Base-by-base conservation (phyloP, 2,329 filamentous ascomycete species). In the Aspergillus hiratsukae region DNA sequence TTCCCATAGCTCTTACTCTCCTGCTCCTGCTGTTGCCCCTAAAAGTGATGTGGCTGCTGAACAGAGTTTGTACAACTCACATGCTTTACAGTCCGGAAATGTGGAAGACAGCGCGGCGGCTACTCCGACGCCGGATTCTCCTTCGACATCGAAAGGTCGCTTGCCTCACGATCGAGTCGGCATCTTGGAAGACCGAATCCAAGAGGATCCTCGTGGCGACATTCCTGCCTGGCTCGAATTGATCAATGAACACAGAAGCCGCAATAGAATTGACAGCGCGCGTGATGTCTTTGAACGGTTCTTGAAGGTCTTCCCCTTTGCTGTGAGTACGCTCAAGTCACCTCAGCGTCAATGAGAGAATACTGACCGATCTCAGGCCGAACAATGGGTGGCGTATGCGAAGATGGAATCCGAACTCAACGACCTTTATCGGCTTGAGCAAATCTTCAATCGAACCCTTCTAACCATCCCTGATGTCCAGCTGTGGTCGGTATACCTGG, bases 401-500 rank as follows among this genome's bases (percentile, higher is more conserved):
- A 87, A 90, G 61, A 90, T 97, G 85, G 94, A 99, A 74, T 83
- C 95, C 29, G 87, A 91, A 61, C 81, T 91, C 56, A 91, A 96
- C 66, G 90, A 96, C 61, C 88, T 94, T 58, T 81, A 82, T 56
- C 85, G 85, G 49, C 87, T 95, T 17, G 93, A 97, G 72, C 81
- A 86, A 52, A 87, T 99, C 23, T 96, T 99, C 72, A 86, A 85
- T 61, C 84, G 86, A 64, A 91, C 89, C 31, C 83, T 99, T 41
- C 81, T 91, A 64, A 83, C 83, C 8, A 87, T 94, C 21, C 87
- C 90, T 10, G 90, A 93, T 70, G 88, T 97, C 41, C 84, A 89
- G 59, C 83, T 99, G 21, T 99, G 92, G 91, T 91, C 89, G 6
- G 84, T 91, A 31, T 99, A 99, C 72, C 85, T 99, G 59, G 91